Conservation (phyloP, 495 filamentous ascomycete genomes). For the Penicillium subrubescens region DNA sequence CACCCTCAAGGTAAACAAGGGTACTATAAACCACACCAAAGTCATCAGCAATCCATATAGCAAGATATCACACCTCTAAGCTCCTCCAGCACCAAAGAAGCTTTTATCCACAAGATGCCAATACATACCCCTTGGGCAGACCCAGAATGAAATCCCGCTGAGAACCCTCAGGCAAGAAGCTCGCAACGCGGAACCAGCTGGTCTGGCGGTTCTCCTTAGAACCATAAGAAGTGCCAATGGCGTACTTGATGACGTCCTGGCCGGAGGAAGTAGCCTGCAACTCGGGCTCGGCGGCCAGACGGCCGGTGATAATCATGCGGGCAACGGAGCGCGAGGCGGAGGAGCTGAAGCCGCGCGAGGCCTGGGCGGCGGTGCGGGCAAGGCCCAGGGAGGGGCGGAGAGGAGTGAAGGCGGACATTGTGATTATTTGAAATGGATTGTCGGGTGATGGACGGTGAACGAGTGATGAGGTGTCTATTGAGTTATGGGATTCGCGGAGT, state of each 20-base stretch:
- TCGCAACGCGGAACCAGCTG: constrained; percentile 74
- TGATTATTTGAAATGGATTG: constrained; percentile 20
- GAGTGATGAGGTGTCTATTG: background rate
- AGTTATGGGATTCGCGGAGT: background rate
- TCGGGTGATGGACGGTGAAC: constrained; percentile 33
- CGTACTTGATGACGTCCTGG: constrained; percentile 67
- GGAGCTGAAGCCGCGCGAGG: constrained; percentile 61
- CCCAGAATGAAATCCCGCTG: constrained; percentile 64
- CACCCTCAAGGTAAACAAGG: constrained; percentile 72
- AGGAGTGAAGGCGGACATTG: constrained; percentile 55
- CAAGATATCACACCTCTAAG: background rate
- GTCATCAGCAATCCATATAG: constrained; percentile 6
- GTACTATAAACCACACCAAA: constrained; percentile 46
- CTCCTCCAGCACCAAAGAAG: background rate
- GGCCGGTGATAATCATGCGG: constrained; percentile 73
- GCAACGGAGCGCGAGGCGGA: constrained; percentile 50
- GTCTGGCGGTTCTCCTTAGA: constrained; percentile 62
- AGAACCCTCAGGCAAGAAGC: constrained; percentile 61
- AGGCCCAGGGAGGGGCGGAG: constrained; percentile 41
- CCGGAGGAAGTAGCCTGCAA: constrained; percentile 64
- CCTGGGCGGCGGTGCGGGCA: constrained; percentile 34
- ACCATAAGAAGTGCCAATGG: constrained; percentile 62
- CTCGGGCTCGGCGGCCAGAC: constrained; percentile 72
- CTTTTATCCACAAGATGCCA: background rate
- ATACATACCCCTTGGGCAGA: constrained; percentile 78